Conservation (phyloP, 148 eudicot species). For the Suaeda aralocaspica region DNA sequence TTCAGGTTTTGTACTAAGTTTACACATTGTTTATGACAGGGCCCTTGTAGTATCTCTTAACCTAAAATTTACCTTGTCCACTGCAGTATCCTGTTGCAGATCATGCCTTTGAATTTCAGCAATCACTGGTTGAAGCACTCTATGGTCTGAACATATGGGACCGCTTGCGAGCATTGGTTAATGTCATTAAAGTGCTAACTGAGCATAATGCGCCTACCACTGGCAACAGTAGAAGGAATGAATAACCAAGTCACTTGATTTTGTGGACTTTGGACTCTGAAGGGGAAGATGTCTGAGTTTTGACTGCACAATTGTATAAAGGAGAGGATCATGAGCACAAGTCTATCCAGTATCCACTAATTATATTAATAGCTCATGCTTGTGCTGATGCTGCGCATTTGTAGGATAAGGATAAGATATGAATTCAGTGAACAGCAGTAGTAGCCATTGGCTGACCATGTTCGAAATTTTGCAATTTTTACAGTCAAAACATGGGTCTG, state of each 20-base stretch:
- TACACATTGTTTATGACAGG: not conserved
- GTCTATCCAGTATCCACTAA: not conserved
- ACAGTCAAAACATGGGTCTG: not conserved
- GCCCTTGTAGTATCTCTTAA: not conserved
- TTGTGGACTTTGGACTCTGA: not conserved
- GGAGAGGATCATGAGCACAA: not conserved
- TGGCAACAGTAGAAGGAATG: conserved; percentile 37
- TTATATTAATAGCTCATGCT: conserved; percentile 1
- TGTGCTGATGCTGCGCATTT: not conserved
- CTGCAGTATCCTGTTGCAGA: conserved; percentile 88
- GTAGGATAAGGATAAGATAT: not conserved
- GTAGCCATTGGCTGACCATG: conserved; percentile 4
- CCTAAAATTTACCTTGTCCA: conserved; percentile 2
- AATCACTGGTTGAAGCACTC: conserved; percentile 79
- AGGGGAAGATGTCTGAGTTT: not conserved
- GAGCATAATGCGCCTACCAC: conserved; percentile 45
- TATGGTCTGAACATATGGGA: conserved; percentile 89
- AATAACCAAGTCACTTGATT: conserved; percentile 23
- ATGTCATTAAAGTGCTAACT: conserved; percentile 60
- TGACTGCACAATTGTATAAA: conserved; percentile 14
- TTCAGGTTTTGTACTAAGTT: conserved; percentile 50
- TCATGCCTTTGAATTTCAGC: conserved; percentile 78
- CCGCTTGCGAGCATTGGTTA: conserved; percentile 74
- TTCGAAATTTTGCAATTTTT: conserved; percentile 1
- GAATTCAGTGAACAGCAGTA: not conserved